Evolutionary conservation across 768 basidiomycete genomes (phyloP).

Genomic region (Flagelloscypha sp.): DNA sequence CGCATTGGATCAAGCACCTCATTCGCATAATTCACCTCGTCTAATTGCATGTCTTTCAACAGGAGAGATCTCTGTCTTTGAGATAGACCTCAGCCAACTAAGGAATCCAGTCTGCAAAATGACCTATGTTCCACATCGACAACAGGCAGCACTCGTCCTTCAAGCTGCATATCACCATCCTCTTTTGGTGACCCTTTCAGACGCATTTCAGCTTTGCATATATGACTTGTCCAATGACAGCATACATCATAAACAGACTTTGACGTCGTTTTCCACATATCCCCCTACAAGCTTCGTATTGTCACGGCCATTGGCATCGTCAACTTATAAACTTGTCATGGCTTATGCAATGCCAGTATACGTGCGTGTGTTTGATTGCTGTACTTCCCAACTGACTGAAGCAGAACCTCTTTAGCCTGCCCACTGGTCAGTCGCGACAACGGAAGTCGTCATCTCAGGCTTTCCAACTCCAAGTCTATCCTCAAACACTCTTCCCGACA

Average conservation of each 20-base stretch:
- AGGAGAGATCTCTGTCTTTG: conserved; percentile 58
- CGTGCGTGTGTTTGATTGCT: too few relatives aligned
- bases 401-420: too few relatives aligned
- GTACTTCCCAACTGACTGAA: too few relatives aligned
- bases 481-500: conserved; percentile 14
- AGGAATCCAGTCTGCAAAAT: conserved; percentile 33
- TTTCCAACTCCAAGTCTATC: conserved; percentile 12
- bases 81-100: conserved; percentile 37
- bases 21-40: conserved; percentile 32
- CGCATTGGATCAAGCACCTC: conserved; percentile 68
- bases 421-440: conserved; percentile 74
- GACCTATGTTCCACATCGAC: conserved; percentile 39
- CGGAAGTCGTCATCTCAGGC: conserved; percentile 62
- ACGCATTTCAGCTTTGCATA: conserved; percentile 58
- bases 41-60: conserved; percentile 58
- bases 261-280: conserved; percentile 71
- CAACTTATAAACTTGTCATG: conserved; percentile 63
- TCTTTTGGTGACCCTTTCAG: conserved; percentile 63
- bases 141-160: conserved; percentile 39
- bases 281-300: conserved; percentile 78
- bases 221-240: conserved; percentile 55
- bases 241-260: conserved; percentile 52
- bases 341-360: conserved; percentile 69
- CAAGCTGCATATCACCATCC: conserved; percentile 75
- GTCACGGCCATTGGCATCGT: conserved; percentile 48